Evolutionary conservation across 768 basidiomycete species (phyloP).

Genomic region (Pleurotus platypus): DNA sequence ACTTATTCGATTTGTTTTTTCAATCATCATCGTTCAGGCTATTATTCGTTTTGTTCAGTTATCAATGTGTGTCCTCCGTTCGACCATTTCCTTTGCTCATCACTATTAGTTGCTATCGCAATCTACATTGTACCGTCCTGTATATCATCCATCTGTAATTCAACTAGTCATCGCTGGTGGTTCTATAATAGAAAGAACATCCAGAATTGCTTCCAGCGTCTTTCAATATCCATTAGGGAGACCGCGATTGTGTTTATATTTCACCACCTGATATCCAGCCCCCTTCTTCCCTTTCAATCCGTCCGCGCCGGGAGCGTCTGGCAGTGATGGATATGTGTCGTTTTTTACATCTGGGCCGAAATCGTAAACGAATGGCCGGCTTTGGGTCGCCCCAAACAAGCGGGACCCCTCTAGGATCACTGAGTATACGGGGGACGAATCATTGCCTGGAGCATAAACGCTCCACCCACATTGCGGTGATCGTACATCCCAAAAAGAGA

Average conservation of each 20-base stretch:
- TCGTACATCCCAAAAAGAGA: slow-evolving; percentile 82
- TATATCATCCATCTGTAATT: slow-evolving; percentile 1
- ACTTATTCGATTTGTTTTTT: slow-evolving; percentile 6
- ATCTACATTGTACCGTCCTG: slow-evolving; percentile 6
- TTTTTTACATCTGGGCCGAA: slow-evolving; percentile 63
- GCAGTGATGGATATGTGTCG: slow-evolving; percentile 46
- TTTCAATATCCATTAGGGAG: slow-evolving; percentile 1
- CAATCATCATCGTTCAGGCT: background rate
- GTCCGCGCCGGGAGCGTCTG: slow-evolving; percentile 21
- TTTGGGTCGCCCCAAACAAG: slow-evolving; percentile 75
- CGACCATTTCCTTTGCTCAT: background rate
- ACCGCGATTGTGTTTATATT: slow-evolving; percentile 21
- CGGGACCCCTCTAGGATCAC: slow-evolving; percentile 74
- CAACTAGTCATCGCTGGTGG: background rate
- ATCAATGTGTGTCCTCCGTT: background rate
- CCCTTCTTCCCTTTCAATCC: slow-evolving; percentile 28
- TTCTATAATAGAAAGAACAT: background rate
- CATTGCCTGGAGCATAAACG: slow-evolving; percentile 77
- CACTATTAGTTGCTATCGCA: slow-evolving; percentile 4
- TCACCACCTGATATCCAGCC: slow-evolving; percentile 23
- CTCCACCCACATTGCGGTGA: slow-evolving; percentile 64
- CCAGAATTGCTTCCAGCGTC: background rate
- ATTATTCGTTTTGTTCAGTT: background rate
- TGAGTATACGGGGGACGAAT: slow-evolving; percentile 74
- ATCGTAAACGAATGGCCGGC: slow-evolving; percentile 74